phyloP scores from a whole-genome alignment of 805 yeast genomes.

The Candida golubevii region DNA sequence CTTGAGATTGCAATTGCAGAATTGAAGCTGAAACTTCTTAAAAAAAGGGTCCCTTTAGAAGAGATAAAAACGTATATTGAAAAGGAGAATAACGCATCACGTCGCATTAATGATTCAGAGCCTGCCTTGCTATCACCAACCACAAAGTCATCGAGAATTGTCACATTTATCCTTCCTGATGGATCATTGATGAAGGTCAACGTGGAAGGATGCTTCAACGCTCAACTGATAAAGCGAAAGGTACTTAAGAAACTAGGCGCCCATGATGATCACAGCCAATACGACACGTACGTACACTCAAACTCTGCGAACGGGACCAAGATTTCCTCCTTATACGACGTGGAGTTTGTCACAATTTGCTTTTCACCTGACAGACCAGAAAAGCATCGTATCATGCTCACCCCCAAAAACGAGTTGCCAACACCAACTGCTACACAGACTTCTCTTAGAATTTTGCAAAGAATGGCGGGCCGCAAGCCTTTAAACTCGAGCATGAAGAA shows the following conservation, averaged over 20 bases:
- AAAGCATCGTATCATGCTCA: conserved; percentile 65
- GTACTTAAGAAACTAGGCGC: conserved; percentile 57
- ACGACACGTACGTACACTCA: conserved; percentile 58
- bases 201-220: conserved; percentile 75
- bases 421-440: conserved; percentile 54
- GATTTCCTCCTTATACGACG: conserved; percentile 57
- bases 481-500: conserved; percentile 31
- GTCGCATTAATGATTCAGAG: not conserved
- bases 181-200: conserved; percentile 68
- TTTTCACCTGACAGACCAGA: conserved; percentile 70
- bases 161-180: conserved; percentile 69
- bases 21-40: conserved; percentile 25
- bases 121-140: conserved; percentile 1
- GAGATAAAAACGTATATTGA: conserved; percentile 9
- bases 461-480: conserved; percentile 16
- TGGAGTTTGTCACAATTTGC: conserved; percentile 77
- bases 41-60: conserved; percentile 10
- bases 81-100: conserved; percentile 1
- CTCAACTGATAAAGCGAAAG: conserved; percentile 69
- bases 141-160: conserved; percentile 17
- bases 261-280: conserved; percentile 41
- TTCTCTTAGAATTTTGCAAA: conserved; percentile 43
- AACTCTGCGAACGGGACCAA: conserved; percentile 13
- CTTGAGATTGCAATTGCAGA: conserved; percentile 55
- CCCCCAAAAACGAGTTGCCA: conserved; percentile 62